Evolutionary conservation across 441 rosid genomes (phyloP), one percentile per base, ranked within the genome.

Genomic region (Macaranga tanarius): DNA sequence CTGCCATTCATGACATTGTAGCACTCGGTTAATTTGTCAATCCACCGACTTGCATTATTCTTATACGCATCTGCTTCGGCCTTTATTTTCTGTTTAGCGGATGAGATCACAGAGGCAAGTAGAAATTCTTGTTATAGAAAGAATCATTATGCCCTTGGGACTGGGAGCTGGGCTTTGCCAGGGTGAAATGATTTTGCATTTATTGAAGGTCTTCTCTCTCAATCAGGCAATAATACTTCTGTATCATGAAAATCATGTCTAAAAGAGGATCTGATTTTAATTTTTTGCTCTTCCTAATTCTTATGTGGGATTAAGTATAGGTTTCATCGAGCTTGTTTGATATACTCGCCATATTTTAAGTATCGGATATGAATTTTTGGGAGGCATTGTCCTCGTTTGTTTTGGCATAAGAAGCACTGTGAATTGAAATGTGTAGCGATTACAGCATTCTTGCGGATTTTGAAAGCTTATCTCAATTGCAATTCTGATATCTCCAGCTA

Each of bases 1-100:
- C 85, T 61, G 88, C 89, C 67, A 91, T 95, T 75, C 99, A 95
- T 62, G 99, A 91, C 74, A 89, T 93, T 69, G 94, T 95, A 56
- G 91, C 90, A 6, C 84, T 89, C 83, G 97, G 98, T 84, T 95
- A 87, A 86, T 64, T 38, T 40, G 63, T 34, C 13, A 7, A 25
- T 61, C 28, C 17, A 31, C 58, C 20, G 45, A 57, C 23, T 44
- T 50, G 66, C 70, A 28, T 65, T 66, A 19, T 57, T 59, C 23
- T 15, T 19, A 42, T 67, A 31, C 8, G 50, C 59, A 26, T 50
- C 20, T 26, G 22, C 25, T 74, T 28, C 1, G 50, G 73, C 73
- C 26, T 19, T 69, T 48, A 19, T 47, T 10, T 50, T 64, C 58
- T 70, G n/a, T 31, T 55, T n/a, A 25, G 3, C 23, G 54, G 48